Evolutionary conservation across 164 flowering plant species (phyloP).

Genomic region (Magnolia changhungtana): DNA sequence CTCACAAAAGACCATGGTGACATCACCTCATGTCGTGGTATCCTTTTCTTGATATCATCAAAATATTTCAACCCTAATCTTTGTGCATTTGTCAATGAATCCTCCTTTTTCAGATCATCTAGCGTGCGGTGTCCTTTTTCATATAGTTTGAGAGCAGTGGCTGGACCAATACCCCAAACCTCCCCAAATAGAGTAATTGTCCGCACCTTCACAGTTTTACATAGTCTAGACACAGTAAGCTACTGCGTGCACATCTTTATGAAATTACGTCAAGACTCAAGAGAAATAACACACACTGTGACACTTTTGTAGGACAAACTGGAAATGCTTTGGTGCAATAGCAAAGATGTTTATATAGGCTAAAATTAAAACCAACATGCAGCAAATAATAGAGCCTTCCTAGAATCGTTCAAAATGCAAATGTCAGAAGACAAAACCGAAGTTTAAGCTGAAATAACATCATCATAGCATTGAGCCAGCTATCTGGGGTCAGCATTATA

Average conservation of each 20-base stretch:
- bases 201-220: constrained; percentile 42
- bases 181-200: constrained; percentile 83
- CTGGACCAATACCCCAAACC: constrained; percentile 98
- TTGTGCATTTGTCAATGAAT: constrained; percentile 71
- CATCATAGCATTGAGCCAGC: no score
- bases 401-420: background rate
- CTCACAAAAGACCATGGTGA: background rate
- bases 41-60: constrained; percentile 79
- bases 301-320: background rate
- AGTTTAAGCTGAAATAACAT: no score
- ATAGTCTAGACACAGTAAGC: background rate
- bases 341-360: background rate
- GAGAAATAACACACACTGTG: background rate
- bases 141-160: constrained; percentile 86
- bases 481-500: no score
- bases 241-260: background rate
- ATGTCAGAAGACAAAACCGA: no score
- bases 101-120: constrained; percentile 71
- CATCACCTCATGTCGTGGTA: constrained; percentile 83
- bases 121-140: constrained; percentile 86
- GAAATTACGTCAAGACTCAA: background rate
- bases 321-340: background rate
- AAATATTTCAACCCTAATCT: constrained; percentile 80
- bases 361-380: background rate
- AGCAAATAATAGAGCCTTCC: background rate